Conservation (phyloP, 805 yeast genomes). For the Grigorovia jiainica region DNA sequence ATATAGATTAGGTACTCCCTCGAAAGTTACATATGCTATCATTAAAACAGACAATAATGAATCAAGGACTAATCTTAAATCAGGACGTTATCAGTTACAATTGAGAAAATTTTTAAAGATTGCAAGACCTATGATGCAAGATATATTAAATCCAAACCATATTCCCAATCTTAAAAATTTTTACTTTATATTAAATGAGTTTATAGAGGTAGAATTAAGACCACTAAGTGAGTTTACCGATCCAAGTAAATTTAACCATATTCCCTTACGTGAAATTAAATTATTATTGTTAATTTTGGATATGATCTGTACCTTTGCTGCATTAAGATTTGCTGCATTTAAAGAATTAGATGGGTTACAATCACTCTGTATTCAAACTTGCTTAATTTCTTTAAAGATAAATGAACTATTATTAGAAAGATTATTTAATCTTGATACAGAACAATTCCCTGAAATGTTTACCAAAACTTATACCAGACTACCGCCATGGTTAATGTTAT, state of each 20-base stretch:
- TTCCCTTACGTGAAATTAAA: slow-evolving; percentile 2
- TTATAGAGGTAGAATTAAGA: slow-evolving; percentile 1
- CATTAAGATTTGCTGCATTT: slow-evolving; percentile 10
- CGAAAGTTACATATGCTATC: slow-evolving; percentile 6
- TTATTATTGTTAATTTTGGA: slow-evolving; percentile 11
- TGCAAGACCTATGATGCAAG: slow-evolving; percentile 13
- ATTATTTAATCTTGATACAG: slow-evolving; percentile 12
- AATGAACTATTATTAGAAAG: slow-evolving; percentile 9
- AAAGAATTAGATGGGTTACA: slow-evolving; percentile 8
- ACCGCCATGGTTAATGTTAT: slow-evolving; percentile 11
- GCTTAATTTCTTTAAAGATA: slow-evolving; percentile 12
- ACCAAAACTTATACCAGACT: slow-evolving; percentile 2
- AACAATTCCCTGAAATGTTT: slow-evolving; percentile 9
- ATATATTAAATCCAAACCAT: slow-evolving; percentile 5
- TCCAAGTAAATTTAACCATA: neutral
- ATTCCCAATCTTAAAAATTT: slow-evolving; percentile 9
- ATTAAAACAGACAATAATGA: slow-evolving; percentile 3
- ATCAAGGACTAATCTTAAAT: neutral
- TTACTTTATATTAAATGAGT: neutral
- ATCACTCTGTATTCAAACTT: slow-evolving; percentile 6
- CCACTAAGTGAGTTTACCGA: slow-evolving; percentile 1
- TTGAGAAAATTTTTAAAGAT: slow-evolving; percentile 12
- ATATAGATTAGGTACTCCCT: slow-evolving; percentile 18
- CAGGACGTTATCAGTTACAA: slow-evolving; percentile 6
- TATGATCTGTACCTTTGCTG: slow-evolving; percentile 8